Evolutionary conservation across 2,329 filamentous ascomycete species (phyloP).

Genomic region (Phyllosticta capitalensis): DNA sequence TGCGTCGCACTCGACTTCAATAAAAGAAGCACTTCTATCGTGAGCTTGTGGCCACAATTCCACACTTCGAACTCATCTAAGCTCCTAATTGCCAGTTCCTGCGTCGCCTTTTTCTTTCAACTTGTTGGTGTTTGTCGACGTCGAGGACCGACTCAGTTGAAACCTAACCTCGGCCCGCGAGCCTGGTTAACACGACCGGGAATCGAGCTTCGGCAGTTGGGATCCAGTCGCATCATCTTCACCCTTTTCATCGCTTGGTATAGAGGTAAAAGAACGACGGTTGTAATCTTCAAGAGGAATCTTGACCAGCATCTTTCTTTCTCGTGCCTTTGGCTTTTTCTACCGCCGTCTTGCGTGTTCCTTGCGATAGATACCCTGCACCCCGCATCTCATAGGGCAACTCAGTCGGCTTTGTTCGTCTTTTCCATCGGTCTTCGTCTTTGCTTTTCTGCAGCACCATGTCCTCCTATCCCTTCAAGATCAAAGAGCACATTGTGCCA

Average conservation of each 20-base stretch:
- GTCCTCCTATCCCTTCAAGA: conserved; percentile 46
- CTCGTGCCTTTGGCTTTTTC: neutral
- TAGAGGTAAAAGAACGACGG: neutral
- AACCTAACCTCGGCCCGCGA: conserved; percentile 14
- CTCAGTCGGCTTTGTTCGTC: neutral
- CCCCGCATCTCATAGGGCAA: neutral
- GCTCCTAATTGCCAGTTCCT: too few relatives aligned
- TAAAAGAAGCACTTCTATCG: too few relatives aligned
- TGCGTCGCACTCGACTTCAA: too few relatives aligned
- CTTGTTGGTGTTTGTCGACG: neutral
- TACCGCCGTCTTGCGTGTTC: neutral
- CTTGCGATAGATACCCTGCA: neutral
- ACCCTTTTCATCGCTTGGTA: conserved; percentile 19
- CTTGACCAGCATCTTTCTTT: neutral
- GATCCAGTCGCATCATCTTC: neutral
- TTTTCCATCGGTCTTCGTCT: too few relatives aligned
- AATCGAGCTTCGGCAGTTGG: neutral
- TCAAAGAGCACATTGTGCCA: conserved; percentile 62
- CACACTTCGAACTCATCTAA: too few relatives aligned
- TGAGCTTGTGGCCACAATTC: too few relatives aligned
- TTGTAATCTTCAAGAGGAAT: neutral
- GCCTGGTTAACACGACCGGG: neutral
- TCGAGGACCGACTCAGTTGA: neutral
- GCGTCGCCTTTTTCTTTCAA: too few relatives aligned
- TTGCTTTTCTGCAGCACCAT: conserved; percentile 36